Conservation (phyloP, 2,329 filamentous ascomycete genomes). For the Neofusicoccum cordaticola region DNA sequence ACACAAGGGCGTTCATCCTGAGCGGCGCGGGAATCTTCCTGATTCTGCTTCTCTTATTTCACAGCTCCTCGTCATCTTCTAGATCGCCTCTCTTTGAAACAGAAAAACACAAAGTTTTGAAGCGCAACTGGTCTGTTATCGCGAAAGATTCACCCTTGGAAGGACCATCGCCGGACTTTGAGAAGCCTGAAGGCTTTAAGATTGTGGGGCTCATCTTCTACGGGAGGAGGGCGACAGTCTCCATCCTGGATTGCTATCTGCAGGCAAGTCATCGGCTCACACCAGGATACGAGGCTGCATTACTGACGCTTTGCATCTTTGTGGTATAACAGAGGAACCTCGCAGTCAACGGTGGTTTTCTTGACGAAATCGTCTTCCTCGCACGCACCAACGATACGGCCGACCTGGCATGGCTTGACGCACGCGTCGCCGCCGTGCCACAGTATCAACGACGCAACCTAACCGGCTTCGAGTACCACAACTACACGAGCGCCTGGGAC, state of each 20-base stretch:
- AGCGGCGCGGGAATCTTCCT: background rate
- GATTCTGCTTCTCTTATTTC: background rate
- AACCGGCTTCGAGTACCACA: conserved; percentile 17
- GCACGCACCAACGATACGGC: conserved; percentile 34
- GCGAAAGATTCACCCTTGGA: conserved; percentile 27
- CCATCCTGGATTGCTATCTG: conserved; percentile 42
- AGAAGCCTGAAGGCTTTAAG: conserved; percentile 35
- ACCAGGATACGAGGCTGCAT: background rate
- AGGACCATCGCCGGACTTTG: conserved; percentile 19
- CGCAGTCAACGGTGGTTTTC: conserved; percentile 37
- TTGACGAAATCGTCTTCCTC: conserved; percentile 44
- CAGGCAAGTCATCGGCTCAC: conserved; percentile 5
- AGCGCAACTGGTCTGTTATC: conserved; percentile 39
- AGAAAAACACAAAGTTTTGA: background rate
- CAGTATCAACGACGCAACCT: conserved; percentile 26
- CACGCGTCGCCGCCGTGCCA: conserved; percentile 28
- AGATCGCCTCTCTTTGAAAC: background rate
- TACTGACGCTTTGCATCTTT: background rate
- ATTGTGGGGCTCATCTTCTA: conserved; percentile 42
- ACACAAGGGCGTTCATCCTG: background rate
- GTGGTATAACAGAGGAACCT: conserved; percentile 34
- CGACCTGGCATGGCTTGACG: conserved; percentile 37
- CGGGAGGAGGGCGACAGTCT: conserved; percentile 30
- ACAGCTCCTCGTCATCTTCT: background rate
- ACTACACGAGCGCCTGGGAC: conserved; percentile 20